phyloP scores from a whole-genome alignment of 768 basidiomycete species.

The Pleurotus djamor region DNA sequence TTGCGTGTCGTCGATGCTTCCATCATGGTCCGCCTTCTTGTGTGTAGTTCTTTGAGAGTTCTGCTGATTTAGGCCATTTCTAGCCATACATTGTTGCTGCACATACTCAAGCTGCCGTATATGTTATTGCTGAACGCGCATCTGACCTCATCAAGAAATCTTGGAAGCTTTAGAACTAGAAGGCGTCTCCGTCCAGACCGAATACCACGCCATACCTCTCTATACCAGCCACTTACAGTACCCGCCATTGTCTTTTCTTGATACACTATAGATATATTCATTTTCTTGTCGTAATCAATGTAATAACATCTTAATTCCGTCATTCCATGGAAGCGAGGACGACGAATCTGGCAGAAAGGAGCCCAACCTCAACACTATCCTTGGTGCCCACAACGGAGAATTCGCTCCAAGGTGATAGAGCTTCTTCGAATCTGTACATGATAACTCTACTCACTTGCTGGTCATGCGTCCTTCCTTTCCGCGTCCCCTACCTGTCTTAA shows the following conservation, averaged over 20 bases:
- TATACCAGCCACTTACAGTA: too few relatives aligned
- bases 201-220: too few relatives aligned
- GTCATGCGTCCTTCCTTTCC: too few relatives aligned
- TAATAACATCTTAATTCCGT: too few relatives aligned
- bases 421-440: constrained; percentile 6
- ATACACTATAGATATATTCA: too few relatives aligned
- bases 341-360: neutral
- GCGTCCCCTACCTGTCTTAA: too few relatives aligned
- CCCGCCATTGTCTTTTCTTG: too few relatives aligned
- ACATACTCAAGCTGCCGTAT: constrained; percentile 20
- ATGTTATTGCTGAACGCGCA: constrained; percentile 21
- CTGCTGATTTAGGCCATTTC: neutral
- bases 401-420: constrained; percentile 4
- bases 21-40: constrained; percentile 17
- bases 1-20: constrained; percentile 35
- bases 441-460: neutral
- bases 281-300: too few relatives aligned
- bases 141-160: constrained; percentile 19
- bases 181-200: too few relatives aligned
- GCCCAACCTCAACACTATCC: constrained; percentile 10
- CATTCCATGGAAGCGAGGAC: too few relatives aligned
- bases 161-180: neutral
- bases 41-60: too few relatives aligned
- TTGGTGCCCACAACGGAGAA: constrained; percentile 10
- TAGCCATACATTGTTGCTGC: constrained; percentile 19